Conservation (phyloP, 805 yeast genomes). For the Torulaspora quercuum region DNA sequence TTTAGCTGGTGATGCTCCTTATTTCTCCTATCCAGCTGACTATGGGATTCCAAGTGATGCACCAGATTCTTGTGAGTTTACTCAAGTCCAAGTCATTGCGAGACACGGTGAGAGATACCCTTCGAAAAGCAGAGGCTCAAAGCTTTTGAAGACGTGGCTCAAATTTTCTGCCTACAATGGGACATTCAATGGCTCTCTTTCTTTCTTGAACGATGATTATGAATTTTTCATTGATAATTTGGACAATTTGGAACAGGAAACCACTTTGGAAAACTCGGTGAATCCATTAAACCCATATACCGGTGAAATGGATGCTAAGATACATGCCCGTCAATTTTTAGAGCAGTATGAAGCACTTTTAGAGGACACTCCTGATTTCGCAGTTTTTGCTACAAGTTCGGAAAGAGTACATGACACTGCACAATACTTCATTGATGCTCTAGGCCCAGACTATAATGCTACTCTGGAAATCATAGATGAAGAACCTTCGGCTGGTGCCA, state of each 20-base stretch:
- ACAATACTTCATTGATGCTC: constrained; percentile 47
- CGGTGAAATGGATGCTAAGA: constrained; percentile 46
- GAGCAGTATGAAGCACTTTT: constrained; percentile 43
- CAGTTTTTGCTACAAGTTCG: constrained; percentile 49
- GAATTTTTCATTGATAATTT: constrained; percentile 45
- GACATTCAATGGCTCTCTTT: constrained; percentile 46
- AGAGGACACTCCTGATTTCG: constrained; percentile 38
- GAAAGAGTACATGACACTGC: constrained; percentile 49
- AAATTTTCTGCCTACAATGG: constrained; percentile 29
- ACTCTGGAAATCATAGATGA: constrained; percentile 42
- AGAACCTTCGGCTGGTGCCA: constrained; percentile 45
- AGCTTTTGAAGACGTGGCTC: constrained; percentile 34
- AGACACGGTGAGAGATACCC: constrained; percentile 83
- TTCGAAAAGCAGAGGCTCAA: constrained; percentile 41
- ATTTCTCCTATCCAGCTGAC: constrained; percentile 46
- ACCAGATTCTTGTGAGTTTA: constrained; percentile 49
- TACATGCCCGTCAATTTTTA: constrained; percentile 46
- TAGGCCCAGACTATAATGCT: constrained; percentile 26
- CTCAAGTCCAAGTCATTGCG: constrained; percentile 66
- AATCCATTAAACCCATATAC: constrained; percentile 38
- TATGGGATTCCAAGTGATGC: constrained; percentile 49
- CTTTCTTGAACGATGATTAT: constrained; percentile 46
- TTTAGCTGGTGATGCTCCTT: constrained; percentile 59
- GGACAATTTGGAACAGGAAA: constrained; percentile 43
- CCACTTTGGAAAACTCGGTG: constrained; percentile 28